These are phyloP conservation scores for Mucor circinelloides DNA, from an alignment of 371 early-diverging fungal genomes.

Conservation along the genomic window DNA sequence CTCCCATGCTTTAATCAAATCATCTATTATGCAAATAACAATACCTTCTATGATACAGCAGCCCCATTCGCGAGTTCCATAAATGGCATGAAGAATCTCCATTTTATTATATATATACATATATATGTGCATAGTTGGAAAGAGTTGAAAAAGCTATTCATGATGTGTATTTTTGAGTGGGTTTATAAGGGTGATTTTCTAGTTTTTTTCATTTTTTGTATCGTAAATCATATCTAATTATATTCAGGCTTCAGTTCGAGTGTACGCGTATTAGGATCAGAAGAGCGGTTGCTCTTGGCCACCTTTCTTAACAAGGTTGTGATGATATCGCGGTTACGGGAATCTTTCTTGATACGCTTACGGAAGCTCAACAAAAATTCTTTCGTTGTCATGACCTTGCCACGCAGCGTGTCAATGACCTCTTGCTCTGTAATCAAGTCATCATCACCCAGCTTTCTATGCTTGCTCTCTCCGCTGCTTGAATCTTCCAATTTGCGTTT, in stretches of 20 bases:
- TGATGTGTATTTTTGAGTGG: not conserved
- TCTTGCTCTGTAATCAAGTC: slow-evolving; percentile 71
- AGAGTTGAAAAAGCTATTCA: not conserved
- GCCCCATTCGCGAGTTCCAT: no score
- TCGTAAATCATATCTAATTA: slow-evolving; percentile 6
- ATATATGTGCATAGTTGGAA: not conserved
- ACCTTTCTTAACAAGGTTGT: slow-evolving; percentile 65
- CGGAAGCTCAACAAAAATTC: slow-evolving; percentile 69
- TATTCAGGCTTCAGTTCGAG: slow-evolving; percentile 55
- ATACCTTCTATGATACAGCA: no score
- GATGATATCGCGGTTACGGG: slow-evolving; percentile 62
- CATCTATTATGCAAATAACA: no score
- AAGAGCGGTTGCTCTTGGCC: slow-evolving; percentile 52
- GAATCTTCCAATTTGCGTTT: slow-evolving; percentile 40
- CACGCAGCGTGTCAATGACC: slow-evolving; percentile 61
- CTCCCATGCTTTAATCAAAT: no score
- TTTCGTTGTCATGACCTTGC: slow-evolving; percentile 63
- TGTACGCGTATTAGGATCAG: slow-evolving; percentile 44
- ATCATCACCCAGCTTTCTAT: slow-evolving; percentile 21
- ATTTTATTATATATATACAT: not conserved
- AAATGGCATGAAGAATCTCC: no score
- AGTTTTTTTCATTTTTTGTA: not conserved
- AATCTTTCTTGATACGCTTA: slow-evolving; percentile 68
- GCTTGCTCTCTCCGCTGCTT: slow-evolving; percentile 2
- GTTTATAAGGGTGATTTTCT: not conserved